phyloP scores from a whole-genome alignment of 352 stramenopile species.

The Phytopythium cucurbitacearum region DNA sequence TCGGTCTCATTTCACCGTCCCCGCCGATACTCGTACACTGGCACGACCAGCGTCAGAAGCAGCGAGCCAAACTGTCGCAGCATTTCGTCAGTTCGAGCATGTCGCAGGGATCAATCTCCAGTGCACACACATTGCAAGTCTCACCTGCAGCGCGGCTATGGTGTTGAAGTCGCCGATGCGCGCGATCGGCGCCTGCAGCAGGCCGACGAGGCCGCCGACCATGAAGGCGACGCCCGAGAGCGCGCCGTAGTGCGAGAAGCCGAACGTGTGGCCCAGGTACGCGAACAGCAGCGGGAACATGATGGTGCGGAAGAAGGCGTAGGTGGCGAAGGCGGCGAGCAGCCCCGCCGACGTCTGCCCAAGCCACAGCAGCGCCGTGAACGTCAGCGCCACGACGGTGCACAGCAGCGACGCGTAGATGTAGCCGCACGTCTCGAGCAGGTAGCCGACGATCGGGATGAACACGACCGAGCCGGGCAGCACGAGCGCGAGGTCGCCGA shows the following conservation, averaged over 20 bases:
- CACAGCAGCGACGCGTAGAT: constrained; percentile 42
- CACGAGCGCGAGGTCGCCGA: constrained; percentile 52
- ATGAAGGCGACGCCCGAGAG: constrained; percentile 75
- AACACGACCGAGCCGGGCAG: constrained; percentile 67
- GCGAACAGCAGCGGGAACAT: constrained; percentile 83
- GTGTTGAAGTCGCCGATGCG: constrained; percentile 39
- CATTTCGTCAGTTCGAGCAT: constrained; percentile 1
- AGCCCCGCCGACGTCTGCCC: constrained; percentile 35
- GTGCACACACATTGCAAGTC: constrained; percentile 6
- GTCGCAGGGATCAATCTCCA: neutral
- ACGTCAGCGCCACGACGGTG: constrained; percentile 37
- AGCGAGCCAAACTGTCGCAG: constrained; percentile 36
- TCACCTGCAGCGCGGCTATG: constrained; percentile 48
- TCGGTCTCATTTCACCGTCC: constrained; percentile 10
- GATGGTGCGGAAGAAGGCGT: constrained; percentile 80
- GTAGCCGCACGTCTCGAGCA: constrained; percentile 74
- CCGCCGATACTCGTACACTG: constrained; percentile 41
- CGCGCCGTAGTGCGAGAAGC: constrained; percentile 84
- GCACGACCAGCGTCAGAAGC: constrained; percentile 38
- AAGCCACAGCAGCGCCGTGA: constrained; percentile 33
- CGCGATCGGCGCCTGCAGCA: constrained; percentile 62
- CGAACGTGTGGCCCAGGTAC: constrained; percentile 72
- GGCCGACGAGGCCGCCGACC: constrained; percentile 52
- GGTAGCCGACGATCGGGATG: constrained; percentile 64
- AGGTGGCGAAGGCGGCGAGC: constrained; percentile 57